Evolutionary conservation across 1,284 basidiomycete species (phyloP).

Genomic region (Sporisorium reilianum): DNA sequence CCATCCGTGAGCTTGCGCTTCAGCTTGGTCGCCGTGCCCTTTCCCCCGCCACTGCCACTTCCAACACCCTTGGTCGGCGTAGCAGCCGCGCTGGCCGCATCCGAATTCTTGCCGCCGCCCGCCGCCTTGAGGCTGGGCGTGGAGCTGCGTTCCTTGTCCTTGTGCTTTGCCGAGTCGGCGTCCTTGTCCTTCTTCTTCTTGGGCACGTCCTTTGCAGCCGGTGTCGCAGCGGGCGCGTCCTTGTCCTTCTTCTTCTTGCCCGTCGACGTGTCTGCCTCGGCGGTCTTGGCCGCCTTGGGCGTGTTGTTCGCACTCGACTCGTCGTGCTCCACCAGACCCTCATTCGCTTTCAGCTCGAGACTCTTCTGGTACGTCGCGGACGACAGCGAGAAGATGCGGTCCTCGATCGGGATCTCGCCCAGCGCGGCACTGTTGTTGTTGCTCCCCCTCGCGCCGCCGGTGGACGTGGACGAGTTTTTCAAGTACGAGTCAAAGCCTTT

Average conservation of each 20-base stretch:
- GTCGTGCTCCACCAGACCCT: slow-evolving; percentile 27
- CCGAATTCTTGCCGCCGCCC: slow-evolving; percentile 15
- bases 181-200: slow-evolving; percentile 36
- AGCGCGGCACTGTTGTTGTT: slow-evolving; percentile 2
- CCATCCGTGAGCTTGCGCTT: slow-evolving; percentile 43
- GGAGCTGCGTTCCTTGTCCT: slow-evolving; percentile 32
- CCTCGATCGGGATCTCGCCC: slow-evolving; percentile 53
- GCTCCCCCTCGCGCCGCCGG: background rate
- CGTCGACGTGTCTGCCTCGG: background rate
- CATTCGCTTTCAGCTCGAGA: slow-evolving; percentile 61
- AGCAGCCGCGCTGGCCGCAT: slow-evolving; percentile 11
- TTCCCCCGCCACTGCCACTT: slow-evolving; percentile 3
- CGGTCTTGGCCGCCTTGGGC: slow-evolving; percentile 18
- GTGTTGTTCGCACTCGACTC: slow-evolving; percentile 7
- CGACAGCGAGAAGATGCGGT: slow-evolving; percentile 62
- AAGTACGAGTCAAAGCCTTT: slow-evolving; percentile 67
- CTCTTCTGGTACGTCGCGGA: slow-evolving; percentile 62
- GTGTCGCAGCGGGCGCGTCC: background rate
- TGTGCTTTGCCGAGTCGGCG: slow-evolving; percentile 1
- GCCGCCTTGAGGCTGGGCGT: slow-evolving; percentile 20
- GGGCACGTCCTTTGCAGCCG: background rate
- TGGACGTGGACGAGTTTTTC: slow-evolving; percentile 41
- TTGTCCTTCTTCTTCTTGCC: slow-evolving; percentile 36
- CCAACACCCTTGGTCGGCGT: slow-evolving; percentile 12
- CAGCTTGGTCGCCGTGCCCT: slow-evolving; percentile 29